Percentiles rank a stretch among this genome's conserved stretches.
phyloP scores from a whole-genome alignment of 345 rosid species.

The Sisymbrium altissimum region DNA sequence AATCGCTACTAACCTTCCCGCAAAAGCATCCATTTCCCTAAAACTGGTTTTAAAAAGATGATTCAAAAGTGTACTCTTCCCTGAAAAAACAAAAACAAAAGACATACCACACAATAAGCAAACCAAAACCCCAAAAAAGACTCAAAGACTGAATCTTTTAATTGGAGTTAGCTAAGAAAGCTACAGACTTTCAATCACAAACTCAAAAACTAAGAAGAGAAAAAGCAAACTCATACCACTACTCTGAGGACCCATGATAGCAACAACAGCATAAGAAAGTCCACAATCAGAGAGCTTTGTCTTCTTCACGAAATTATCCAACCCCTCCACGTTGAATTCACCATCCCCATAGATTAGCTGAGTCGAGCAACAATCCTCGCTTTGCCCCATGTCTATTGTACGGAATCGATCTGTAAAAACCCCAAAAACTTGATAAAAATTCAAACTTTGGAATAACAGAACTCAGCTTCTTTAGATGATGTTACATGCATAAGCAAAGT shows the following conservation, averaged over 20 bases:
- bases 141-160: not conserved
- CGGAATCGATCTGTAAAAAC: constrained; percentile 2
- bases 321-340: constrained; percentile 54
- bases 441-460: not conserved
- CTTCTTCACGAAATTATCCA: constrained; percentile 49
- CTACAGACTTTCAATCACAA: not conserved
- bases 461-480: not conserved
- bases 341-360: constrained; percentile 65
- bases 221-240: constrained; percentile 45
- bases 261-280: constrained; percentile 79
- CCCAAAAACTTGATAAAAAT: not conserved
- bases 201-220: not conserved
- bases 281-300: constrained; percentile 57
- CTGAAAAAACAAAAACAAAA: constrained; percentile 21
- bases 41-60: constrained; percentile 69
- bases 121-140: not conserved
- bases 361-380: constrained; percentile 46
- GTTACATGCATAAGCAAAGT: constrained; percentile 22
- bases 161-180: not conserved
- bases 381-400: constrained; percentile 21
- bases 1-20: constrained; percentile 61
- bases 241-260: constrained; percentile 90
- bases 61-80: constrained; percentile 77
- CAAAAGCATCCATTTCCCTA: constrained; percentile 74
- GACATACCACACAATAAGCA: not conserved